Base-by-base conservation (phyloP, 2,329 filamentous ascomycete species). In the Diaporthe helianthi region DNA sequence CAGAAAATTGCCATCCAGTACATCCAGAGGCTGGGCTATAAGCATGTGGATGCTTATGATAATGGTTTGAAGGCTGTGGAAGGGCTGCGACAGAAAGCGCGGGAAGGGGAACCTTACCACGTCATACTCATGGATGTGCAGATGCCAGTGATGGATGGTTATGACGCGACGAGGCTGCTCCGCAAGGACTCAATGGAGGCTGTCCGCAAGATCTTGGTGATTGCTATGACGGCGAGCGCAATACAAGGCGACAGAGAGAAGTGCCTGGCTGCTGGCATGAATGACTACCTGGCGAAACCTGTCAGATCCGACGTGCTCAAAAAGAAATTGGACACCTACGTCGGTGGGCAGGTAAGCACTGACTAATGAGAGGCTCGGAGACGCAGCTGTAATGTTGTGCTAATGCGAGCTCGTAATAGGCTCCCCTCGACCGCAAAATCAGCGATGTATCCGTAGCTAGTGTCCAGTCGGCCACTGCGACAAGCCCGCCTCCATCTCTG, bases 171-270 rank as follows among this genome's bases (percentile, higher is more conserved):
- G 0, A 91, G 92, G 73, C 86, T 93, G 69, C 89, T 98, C 53
- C 90, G 94, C 12, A 88, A 89, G 73, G 94, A 98, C 78, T 79
- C 88, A 0, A 87, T 93, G 69, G 90, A 93, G 44, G 87, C 87
- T 9, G 93, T 98, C 13, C 87, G 93, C 65, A 90, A 93, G 73
- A 89, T 97, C 1, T 84, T 98, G n/a, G 92, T 98, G 60, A 98
- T 98, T 74, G 95, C 95, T 67, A 98, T 98, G 95, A 98, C 95
- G 1, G 95, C 95, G 1, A 94, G 91, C 31, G 95, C 95, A 3
- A 98, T 98, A 71, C 92, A 96, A 77, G 95, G 95, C 22, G 95
- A 98, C 77, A 87, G 94, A 58, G 95, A 98, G 78, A 98, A 97
- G 81, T 98, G 95, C 74, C 83, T 98, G n/a, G 93, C 94, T 61